phyloP scores from a whole-genome alignment of 2,329 filamentous ascomycete genomes.

The Curvularia verruculosa region DNA sequence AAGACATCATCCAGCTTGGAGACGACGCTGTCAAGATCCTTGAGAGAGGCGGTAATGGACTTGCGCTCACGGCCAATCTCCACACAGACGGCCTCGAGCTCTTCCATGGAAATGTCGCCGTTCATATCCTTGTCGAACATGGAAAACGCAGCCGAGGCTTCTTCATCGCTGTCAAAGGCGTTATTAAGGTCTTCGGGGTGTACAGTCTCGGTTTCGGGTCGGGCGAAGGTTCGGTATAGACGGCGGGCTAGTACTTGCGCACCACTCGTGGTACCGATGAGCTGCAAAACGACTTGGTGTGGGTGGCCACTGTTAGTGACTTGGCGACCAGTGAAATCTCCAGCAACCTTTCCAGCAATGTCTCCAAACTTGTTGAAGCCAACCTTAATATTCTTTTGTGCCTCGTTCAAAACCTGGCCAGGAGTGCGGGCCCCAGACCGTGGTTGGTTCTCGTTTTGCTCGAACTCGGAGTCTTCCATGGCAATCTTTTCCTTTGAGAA shows the following conservation, averaged over 20 bases:
- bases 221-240: conserved; percentile 83
- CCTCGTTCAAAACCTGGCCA: conserved; percentile 69
- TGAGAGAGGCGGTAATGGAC: conserved; percentile 90
- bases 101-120: conserved; percentile 93
- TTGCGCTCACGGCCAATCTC: conserved; percentile 95
- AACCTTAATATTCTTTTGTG: conserved; percentile 74
- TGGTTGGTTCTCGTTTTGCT: conserved; percentile 56
- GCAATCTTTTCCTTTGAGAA: conserved; percentile 69
- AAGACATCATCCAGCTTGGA: conserved; percentile 88
- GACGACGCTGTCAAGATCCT: conserved; percentile 93
- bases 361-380: conserved; percentile 82
- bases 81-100: conserved; percentile 89
- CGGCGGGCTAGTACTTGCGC: conserved; percentile 86
- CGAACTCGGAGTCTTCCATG: conserved; percentile 78
- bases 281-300: conserved; percentile 79
- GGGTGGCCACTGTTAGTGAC: conserved; percentile 75
- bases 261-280: conserved; percentile 73
- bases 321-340: conserved; percentile 83
- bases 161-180: conserved; percentile 82
- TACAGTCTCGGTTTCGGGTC: conserved; percentile 77
- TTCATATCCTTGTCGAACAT: conserved; percentile 98
- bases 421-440: conserved; percentile 74
- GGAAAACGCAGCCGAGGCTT: conserved; percentile 84
- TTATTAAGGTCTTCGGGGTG: conserved; percentile 76
- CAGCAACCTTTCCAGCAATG: conserved; percentile 82